These are phyloP conservation scores for Aureobasidium zeae DNA, from an alignment of 2,329 filamentous ascomycete species.

Conservation along the genomic window DNA sequence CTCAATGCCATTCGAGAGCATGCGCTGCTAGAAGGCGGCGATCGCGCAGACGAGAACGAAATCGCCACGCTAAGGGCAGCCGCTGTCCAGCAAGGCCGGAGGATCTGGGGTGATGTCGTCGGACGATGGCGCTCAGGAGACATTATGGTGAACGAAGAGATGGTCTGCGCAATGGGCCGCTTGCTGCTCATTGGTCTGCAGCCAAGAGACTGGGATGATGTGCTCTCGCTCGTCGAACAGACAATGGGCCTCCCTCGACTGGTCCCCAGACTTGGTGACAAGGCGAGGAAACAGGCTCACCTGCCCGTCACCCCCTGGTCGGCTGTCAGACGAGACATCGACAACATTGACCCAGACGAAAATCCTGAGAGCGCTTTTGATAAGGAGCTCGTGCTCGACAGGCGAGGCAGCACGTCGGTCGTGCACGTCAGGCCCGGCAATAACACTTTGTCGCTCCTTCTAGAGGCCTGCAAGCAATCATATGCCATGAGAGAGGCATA, in stretches of 20 bases:
- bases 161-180: constrained; percentile 74
- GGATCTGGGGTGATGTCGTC: constrained; percentile 73
- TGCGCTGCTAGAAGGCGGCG: constrained; percentile 19
- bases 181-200: constrained; percentile 58
- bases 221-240: constrained; percentile 69
- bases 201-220: constrained; percentile 56
- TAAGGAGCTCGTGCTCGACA: background rate
- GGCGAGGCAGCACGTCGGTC: background rate
- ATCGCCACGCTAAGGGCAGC: constrained; percentile 29
- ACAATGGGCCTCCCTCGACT: constrained; percentile 65
- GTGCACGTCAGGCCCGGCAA: constrained; percentile 41
- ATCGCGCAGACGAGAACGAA: constrained; percentile 23
- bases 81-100: constrained; percentile 56
- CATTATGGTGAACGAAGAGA: constrained; percentile 63
- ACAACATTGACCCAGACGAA: constrained; percentile 4
- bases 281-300: constrained; percentile 23
- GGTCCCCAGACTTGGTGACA: constrained; percentile 30
- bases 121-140: constrained; percentile 64
- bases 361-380: constrained; percentile 15
- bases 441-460: constrained; percentile 56
- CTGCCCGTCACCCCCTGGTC: constrained; percentile 18
- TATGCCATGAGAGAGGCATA: constrained; percentile 52
- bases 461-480: constrained; percentile 54
- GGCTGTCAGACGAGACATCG: background rate
- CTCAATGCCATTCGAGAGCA: constrained; percentile 61